Evolutionary conservation across 2,329 filamentous ascomycete genomes (phyloP), one percentile per base, ranked within the genome.

Genomic region (Diaporthe sp.): DNA sequence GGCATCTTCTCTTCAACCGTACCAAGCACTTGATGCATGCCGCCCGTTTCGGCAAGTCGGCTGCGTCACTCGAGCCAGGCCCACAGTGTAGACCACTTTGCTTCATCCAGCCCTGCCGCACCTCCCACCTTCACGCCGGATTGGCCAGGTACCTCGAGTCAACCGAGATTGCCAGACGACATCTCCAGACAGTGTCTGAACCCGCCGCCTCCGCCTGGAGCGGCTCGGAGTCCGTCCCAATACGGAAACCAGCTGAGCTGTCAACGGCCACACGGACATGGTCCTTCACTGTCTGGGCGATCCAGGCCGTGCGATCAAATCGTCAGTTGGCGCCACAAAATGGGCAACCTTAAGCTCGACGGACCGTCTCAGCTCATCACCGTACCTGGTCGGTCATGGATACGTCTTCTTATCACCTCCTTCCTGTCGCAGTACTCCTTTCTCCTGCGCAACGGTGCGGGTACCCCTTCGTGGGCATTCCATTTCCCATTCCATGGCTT

Each of bases 161-260:
- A 42, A 57, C 67, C 55, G 61, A 72, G 57, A 75, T 72, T 71
- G 49, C 44, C 51, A 51, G 65, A 71, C 37, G 58, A 72, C 47
- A 31, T 58, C 51, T 75, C 67, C 75, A 75, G 73, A 76, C 75
- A 75, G 73, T 75, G 73, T 73, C 49, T 58, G 55, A 42, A 63
- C 63, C 58, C 47, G 55, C 57, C 39, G 49, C 51, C 60, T 37
- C 39, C 42, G 22, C 55, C 76, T 75, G 71, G 57, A 73, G 73
- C 76, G 63, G 74, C 76, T 77, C 76, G 76, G 76, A 37, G 58
- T 22, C 31, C n/a, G 49, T 71, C 76, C 73, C 37, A 68, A 77
- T 73, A 9, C 57, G 73, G 76, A 71, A 75, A 71, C n/a, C 57
- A 65, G 75, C 58, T 55, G 61, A 63, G 71, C 34, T 73, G 58